These are phyloP conservation scores for Cyclanthera cordifolia DNA, from an alignment of 306 rosid species.

Conservation along the genomic window DNA sequence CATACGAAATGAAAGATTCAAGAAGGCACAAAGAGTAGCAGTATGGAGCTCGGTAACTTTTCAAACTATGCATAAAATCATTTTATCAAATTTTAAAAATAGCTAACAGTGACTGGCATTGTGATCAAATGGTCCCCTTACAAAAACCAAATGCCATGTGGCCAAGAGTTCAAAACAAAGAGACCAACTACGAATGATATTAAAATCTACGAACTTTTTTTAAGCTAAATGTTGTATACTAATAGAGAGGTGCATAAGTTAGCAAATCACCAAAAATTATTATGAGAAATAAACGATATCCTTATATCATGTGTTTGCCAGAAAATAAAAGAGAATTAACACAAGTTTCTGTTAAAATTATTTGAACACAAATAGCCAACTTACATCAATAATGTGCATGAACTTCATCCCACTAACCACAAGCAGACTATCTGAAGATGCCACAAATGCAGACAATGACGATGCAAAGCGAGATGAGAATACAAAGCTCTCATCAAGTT, in stretches of 20 bases:
- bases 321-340: background rate
- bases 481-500: slow-evolving; percentile 42
- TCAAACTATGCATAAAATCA: background rate
- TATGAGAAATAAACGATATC: background rate
- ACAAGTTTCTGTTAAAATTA: background rate
- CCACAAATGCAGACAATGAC: slow-evolving; percentile 55
- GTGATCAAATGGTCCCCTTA: background rate
- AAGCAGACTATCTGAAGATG: slow-evolving; percentile 48
- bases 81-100: background rate
- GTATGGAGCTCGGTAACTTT: background rate
- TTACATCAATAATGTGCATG: slow-evolving; percentile 69
- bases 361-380: slow-evolving; percentile 20
- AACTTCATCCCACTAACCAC: slow-evolving; percentile 75
- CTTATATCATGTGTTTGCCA: background rate
- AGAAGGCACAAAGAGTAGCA: background rate
- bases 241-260: background rate
- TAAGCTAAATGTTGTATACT: background rate
- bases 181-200: background rate
- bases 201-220: background rate
- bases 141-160: background rate
- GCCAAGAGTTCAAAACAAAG: background rate
- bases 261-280: background rate
- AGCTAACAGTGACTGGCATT: background rate
- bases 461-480: slow-evolving; percentile 56
- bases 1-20: background rate